Percentiles rank a stretch among this genome's conserved stretches.
phyloP scores from a whole-genome alignment of 345 rosid species.

The Syzygium aqueum region DNA sequence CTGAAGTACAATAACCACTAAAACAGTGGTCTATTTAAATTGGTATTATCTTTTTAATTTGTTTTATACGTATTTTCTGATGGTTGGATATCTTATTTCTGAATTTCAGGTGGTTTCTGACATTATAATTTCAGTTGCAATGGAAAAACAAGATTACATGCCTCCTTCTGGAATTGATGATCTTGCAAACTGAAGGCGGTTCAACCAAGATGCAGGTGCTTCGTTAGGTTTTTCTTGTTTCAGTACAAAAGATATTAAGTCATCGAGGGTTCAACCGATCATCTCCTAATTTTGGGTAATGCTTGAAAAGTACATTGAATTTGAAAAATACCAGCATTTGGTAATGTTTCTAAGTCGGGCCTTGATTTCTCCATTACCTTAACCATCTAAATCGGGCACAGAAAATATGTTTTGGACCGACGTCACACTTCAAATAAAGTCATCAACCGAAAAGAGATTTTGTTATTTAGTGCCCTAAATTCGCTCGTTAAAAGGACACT shows the following conservation, averaged over 20 bases:
- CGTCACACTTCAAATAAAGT: too few relatives aligned
- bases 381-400: neutral
- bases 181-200: neutral
- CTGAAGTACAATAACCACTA: neutral
- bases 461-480: neutral
- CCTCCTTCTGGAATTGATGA: neutral
- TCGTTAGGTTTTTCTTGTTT: neutral
- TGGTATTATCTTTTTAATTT: neutral
- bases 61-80: neutral
- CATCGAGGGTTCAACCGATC: neutral
- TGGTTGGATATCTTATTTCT: neutral
- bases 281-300: neutral
- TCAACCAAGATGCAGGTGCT: neutral
- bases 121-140: neutral
- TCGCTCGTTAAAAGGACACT: neutral
- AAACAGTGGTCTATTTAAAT: neutral
- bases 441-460: neutral
- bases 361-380: neutral
- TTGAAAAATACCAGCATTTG: neutral
- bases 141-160: neutral
- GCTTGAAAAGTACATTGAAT: neutral
- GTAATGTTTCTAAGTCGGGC: neutral
- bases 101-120: neutral
- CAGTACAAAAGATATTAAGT: neutral
- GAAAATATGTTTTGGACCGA: neutral